Base-by-base conservation (phyloP, 768 basidiomycete genomes). In the Tylopilus subfusipes region DNA sequence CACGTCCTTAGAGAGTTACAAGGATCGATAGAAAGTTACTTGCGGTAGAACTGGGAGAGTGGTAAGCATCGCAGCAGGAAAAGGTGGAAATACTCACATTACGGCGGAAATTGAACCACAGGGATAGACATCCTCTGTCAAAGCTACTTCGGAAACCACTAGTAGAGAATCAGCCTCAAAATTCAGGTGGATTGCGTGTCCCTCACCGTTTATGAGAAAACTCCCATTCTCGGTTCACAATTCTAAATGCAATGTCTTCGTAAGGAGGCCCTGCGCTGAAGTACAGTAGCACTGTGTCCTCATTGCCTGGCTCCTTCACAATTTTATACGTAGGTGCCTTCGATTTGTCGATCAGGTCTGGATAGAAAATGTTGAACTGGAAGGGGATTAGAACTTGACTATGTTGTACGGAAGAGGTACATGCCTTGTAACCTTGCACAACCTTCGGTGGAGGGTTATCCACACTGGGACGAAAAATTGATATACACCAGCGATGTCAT, bases 381-480 rank as follows among this genome's bases (percentile, higher is more conserved):
- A 57, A 46, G 53, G 58, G 9, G 62, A 38, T 66, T 22, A 63
- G 50, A 24, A 11, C 18, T 48, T 49, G 38, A 33, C 47, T 36
- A 21, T 14, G 29, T 11, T 43, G 18, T 18, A 7, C 21, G 19
- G 21, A 52, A 63, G 22, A 19, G 3, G 39, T 22, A 56, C 74
- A 31, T 63, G 83, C 89, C 76, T 98, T 98, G 75, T 99, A 99
- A 48, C 97, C 97, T 71, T 98, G 97, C 10, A 99, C 97, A 54
- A 98, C 95, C 72, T 99, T 99, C 10, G 97, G 97, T 25, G 97
- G 97, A 42, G 97, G 97, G 69, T 99, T 99, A 67, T 98, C 97
- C 62, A 92, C 90, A 68, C 94, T 96, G 62, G 54, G 46, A 50
- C 22, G 13, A 70, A 55, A 57, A 42, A 55, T 50, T 22, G 63